Conservation (phyloP, 1,284 basidiomycete genomes). For the Microstroma glucosiphilum region DNA sequence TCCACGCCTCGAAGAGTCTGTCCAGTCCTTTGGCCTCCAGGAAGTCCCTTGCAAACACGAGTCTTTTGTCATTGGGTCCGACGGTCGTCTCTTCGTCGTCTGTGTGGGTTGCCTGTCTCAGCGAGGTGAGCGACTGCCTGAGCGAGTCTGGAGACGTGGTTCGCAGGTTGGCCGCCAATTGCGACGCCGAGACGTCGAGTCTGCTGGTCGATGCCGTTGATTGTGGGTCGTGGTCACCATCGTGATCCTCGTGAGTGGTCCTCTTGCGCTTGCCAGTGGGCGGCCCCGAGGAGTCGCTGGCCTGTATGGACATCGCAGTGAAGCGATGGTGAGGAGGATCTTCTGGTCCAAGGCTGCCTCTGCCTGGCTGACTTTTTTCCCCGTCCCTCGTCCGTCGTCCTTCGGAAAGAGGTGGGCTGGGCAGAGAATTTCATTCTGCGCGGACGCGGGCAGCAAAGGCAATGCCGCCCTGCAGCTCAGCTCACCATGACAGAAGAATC, state of each 20-base stretch:
- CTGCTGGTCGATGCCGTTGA: neutral
- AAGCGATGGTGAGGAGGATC: no score
- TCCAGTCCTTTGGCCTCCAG: neutral
- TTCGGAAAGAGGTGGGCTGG: no score
- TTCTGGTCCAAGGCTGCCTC: no score
- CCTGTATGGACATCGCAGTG: no score
- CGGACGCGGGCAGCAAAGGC: no score
- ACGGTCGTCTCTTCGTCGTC: neutral
- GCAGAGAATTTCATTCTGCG: no score
- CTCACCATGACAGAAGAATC: no score
- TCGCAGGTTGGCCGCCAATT: neutral
- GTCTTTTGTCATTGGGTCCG: conserved; percentile 1
- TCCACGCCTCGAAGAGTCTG: neutral
- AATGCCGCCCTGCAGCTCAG: no score
- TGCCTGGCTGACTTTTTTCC: no score
- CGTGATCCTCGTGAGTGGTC: neutral
- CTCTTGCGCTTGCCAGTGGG: conserved; percentile 2
- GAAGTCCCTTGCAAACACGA: neutral
- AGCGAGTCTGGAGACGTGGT: conserved; percentile 1
- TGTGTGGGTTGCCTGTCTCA: neutral
- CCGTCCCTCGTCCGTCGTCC: no score
- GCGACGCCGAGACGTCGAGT: neutral
- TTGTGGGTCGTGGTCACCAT: neutral
- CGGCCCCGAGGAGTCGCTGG: no score
- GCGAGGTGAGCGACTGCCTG: neutral